Conservation (phyloP, 495 filamentous ascomycete genomes). For the Elaphomyces granulatus region DNA sequence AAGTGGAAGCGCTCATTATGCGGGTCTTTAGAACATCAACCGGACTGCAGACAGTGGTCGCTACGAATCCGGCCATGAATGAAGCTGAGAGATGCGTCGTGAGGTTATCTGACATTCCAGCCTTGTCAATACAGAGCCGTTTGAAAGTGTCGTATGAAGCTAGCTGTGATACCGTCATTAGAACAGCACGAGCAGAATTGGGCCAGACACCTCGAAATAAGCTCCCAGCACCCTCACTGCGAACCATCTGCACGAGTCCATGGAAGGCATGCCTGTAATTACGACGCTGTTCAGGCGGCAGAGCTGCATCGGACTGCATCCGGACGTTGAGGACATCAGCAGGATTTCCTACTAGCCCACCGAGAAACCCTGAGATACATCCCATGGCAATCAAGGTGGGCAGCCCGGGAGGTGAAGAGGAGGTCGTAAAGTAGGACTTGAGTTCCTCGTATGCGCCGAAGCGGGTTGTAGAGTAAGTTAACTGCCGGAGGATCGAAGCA, state of each 20-base stretch:
- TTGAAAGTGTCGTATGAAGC: constrained; percentile 92
- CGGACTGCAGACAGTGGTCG: constrained; percentile 87
- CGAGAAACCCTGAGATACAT: constrained; percentile 69
- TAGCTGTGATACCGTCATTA: constrained; percentile 88
- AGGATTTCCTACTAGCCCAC: constrained; percentile 81
- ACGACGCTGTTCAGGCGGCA: constrained; percentile 56
- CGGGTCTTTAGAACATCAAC: constrained; percentile 97
- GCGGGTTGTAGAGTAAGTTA: constrained; percentile 83
- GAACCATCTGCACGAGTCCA: constrained; percentile 69
- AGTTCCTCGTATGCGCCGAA: constrained; percentile 93
- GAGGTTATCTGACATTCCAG: constrained; percentile 60
- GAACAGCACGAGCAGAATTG: constrained; percentile 73
- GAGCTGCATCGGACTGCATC: constrained; percentile 89
- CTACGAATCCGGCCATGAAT: constrained; percentile 80
- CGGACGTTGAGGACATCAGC: constrained; percentile 95
- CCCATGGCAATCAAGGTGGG: constrained; percentile 65
- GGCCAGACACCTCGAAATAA: constrained; percentile 86
- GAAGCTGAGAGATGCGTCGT: constrained; percentile 77
- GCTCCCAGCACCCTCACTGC: constrained; percentile 55
- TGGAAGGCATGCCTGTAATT: constrained; percentile 86
- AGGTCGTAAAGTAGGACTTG: constrained; percentile 49
- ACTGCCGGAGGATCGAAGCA: constrained; percentile 78
- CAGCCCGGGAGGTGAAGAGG: constrained; percentile 39
- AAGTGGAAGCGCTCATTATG: constrained; percentile 62
- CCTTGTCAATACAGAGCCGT: constrained; percentile 48